phyloP scores from a whole-genome alignment of 2,329 filamentous ascomycete species.

The Fusarium verticillioides region DNA sequence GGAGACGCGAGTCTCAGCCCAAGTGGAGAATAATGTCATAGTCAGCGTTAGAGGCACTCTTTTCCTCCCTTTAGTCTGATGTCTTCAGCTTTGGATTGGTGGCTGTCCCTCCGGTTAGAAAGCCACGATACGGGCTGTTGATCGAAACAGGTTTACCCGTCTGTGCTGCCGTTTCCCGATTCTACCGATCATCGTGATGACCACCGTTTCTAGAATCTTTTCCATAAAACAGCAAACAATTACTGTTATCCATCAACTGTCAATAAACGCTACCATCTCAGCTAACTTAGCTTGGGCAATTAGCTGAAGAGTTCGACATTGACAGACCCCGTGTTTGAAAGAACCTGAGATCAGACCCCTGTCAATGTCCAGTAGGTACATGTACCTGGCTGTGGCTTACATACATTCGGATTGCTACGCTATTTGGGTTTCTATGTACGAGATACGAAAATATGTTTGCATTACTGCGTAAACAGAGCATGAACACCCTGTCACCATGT shows the following conservation, averaged over 20 bases:
- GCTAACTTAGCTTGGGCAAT: too few species aligned
- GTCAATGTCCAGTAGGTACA: too few species aligned
- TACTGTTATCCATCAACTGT: neutral
- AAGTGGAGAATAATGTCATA: constrained; percentile 8
- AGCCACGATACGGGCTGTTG: neutral
- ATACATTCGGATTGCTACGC: neutral
- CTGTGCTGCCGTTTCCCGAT: neutral
- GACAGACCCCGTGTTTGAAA: neutral
- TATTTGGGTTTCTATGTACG: neutral
- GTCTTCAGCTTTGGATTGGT: neutral
- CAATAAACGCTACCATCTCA: neutral
- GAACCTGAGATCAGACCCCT: neutral
- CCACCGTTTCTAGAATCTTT: neutral
- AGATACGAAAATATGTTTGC: neutral
- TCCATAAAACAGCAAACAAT: neutral
- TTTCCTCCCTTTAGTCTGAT: neutral
- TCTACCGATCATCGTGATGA: neutral
- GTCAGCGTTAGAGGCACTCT: neutral
- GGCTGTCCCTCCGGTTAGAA: neutral
- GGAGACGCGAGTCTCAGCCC: neutral
- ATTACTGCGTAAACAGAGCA: neutral
- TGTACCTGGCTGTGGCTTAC: neutral
- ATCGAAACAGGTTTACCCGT: neutral
- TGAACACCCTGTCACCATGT: too few species aligned
- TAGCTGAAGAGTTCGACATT: neutral